Percentiles rank a stretch among this genome's conserved stretches.
Evolutionary conservation across 495 filamentous ascomycete genomes (phyloP).

Genomic region (Lasiosphaeris hirsuta): DNA sequence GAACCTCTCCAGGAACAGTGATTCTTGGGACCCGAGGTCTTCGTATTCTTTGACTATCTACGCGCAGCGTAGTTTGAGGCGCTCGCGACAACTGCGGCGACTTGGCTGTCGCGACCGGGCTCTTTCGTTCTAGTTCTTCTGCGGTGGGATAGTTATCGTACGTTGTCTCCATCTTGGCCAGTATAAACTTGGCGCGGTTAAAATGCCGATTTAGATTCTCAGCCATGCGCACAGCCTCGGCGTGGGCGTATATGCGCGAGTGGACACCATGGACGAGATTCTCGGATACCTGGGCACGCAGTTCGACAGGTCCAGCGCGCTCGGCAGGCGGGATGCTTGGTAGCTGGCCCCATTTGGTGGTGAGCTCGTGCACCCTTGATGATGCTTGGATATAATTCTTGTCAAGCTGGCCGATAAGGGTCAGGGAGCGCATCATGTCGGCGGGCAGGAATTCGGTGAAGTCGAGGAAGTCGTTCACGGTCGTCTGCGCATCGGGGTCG

Average conservation of each 20-base stretch:
- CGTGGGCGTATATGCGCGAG: conserved; percentile 71
- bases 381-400: conserved; percentile 63
- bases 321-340: conserved; percentile 55
- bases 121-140: conserved; percentile 48
- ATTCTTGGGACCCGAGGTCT: conserved; percentile 44
- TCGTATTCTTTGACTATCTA: conserved; percentile 52
- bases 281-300: conserved; percentile 75
- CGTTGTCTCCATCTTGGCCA: conserved; percentile 75
- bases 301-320: conserved; percentile 39
- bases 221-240: conserved; percentile 77
- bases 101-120: conserved; percentile 40
- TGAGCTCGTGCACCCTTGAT: conserved; percentile 65
- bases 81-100: conserved; percentile 57
- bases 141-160: conserved; percentile 50
- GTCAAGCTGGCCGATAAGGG: conserved; percentile 81
- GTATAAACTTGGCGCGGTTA: conserved; percentile 71
- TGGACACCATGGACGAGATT: conserved; percentile 70
- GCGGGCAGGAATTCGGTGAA: conserved; percentile 95
- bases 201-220: conserved; percentile 76
- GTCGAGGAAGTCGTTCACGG: conserved; percentile 92
- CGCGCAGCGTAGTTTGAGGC: conserved; percentile 61
- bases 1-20: conserved; percentile 56
- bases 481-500: conserved; percentile 92
- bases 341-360: conserved; percentile 68
- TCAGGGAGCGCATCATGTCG: conserved; percentile 86